Evolutionary conservation across 331 rosid genomes (phyloP), one percentile per base, ranked within the genome.

Genomic region (Cydonia oblonga): DNA sequence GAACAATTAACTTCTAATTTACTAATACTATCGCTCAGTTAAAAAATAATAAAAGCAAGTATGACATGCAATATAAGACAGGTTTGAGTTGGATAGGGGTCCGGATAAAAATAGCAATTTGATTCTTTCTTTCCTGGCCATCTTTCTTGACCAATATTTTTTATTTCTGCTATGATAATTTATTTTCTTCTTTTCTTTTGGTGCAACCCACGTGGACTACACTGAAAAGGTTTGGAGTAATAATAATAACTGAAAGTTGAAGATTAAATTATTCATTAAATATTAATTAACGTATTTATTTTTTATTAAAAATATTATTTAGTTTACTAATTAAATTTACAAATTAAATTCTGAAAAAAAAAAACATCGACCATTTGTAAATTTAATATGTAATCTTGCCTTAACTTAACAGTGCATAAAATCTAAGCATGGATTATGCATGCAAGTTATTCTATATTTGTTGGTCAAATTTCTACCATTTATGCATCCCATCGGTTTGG

Each of bases 111-210:
- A 59, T 16, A 3, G 32, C 22, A 52, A 11, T 22, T 51, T 38
- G 64, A 18, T 32, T 46, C 57, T 59, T 54, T 40, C 19, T 59
- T 24, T 5, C 18, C 25, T 59, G 76, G 82, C 78, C 74, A 24
- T 80, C 57, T 52, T 80, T 76, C 13, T 80, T 83, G 84, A 83
- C 84, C 11, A 5, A 20, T 14, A 8, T 22, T 68, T 20, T 67
- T 8, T 32, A 5, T 7, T 10, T 7, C 56, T 7, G 29, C 4
- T 38, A 24, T 26, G 9, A 44, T 9, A 0, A 5, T 28, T n/a
- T 2, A 38, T 38, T 15, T 7, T 56, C 24, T 67, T 23, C 2
- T 6, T 46, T 13, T 58, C 23, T 10, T 10, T 24, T 59, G 64
- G 22, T 57, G 62, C 26, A 57, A 65, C 42, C 1, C 6, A 30